These are phyloP conservation scores for Ajuga chamaepitys DNA, from an alignment of 257 asterid species.

Conservation along the genomic window DNA sequence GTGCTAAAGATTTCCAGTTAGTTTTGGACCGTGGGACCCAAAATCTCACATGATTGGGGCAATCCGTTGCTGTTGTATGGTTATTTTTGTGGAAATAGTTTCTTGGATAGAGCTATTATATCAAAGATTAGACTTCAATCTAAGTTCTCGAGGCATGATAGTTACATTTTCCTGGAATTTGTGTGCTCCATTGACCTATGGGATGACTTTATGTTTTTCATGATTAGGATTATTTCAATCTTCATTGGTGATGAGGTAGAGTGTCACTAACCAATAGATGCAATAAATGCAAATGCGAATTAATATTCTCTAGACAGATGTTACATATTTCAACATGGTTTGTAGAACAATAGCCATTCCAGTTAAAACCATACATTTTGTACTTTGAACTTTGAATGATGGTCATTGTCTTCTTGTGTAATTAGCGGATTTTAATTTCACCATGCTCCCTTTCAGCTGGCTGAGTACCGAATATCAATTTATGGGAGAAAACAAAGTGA, in stretches of 20 bases:
- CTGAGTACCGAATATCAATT: conserved; percentile 80
- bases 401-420: conserved; percentile 6
- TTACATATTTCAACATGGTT: background rate
- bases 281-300: background rate
- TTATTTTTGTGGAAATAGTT: background rate
- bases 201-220: background rate
- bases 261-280: background rate
- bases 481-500: conserved; percentile 94
- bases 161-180: background rate
- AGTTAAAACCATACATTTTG: background rate
- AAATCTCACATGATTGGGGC: background rate
- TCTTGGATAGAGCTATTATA: background rate
- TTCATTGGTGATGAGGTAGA: conserved; percentile 3
- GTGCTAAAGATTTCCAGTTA: background rate
- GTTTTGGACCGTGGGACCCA: background rate
- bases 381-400: background rate
- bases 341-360: background rate
- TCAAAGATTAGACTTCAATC: background rate
- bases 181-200: background rate
- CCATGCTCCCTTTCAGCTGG: conserved; percentile 50
- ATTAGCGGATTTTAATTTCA: conserved; percentile 13
- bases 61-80: background rate
- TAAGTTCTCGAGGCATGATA: background rate
- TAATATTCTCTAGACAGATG: background rate
- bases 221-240: background rate